These are phyloP conservation scores for Globisporangium alternatum DNA, from an alignment of 352 stramenopile species.

Conservation along the genomic window DNA sequence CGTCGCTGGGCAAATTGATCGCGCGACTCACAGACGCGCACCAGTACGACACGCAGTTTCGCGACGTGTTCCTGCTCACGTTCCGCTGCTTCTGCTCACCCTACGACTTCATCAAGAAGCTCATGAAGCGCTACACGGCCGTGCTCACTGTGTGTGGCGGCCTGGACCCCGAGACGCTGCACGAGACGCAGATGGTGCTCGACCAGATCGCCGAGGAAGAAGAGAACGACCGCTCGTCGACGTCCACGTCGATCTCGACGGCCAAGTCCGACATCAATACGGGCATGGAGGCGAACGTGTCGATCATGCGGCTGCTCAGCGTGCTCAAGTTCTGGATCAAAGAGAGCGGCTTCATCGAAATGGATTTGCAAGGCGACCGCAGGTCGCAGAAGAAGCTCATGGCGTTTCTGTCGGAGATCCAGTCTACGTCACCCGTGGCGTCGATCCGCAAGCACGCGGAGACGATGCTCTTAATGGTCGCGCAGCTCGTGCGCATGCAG, in stretches of 20 bases:
- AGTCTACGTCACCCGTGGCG: conserved; percentile 64
- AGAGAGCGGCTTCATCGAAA: conserved; percentile 81
- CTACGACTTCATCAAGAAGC: conserved; percentile 88
- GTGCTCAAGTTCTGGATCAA: conserved; percentile 90
- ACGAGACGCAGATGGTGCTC: conserved; percentile 59
- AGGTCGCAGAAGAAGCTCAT: conserved; percentile 76
- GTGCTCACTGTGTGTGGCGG: conserved; percentile 57
- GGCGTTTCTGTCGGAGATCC: conserved; percentile 70
- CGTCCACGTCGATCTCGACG: conserved; percentile 60
- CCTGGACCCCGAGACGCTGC: conserved; percentile 45
- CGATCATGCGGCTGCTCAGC: conserved; percentile 84
- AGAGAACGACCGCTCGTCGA: conserved; percentile 52
- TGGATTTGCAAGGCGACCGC: conserved; percentile 63
- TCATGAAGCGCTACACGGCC: conserved; percentile 82
- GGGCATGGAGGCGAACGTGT: conserved; percentile 77
- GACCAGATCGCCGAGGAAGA: conserved; percentile 72
- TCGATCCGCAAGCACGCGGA: conserved; percentile 79
- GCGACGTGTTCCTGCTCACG: conserved; percentile 82
- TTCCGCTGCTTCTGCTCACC: conserved; percentile 78
- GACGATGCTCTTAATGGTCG: conserved; percentile 58
- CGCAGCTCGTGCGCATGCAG: conserved; percentile 55
- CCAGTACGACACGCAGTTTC: conserved; percentile 85
- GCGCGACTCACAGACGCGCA: conserved; percentile 81
- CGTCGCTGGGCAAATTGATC: conserved; percentile 80
- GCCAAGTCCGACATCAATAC: conserved; percentile 78